These are phyloP conservation scores for Endocalyx cinctus DNA, from an alignment of 2,329 filamentous ascomycete genomes.

Conservation along the genomic window DNA sequence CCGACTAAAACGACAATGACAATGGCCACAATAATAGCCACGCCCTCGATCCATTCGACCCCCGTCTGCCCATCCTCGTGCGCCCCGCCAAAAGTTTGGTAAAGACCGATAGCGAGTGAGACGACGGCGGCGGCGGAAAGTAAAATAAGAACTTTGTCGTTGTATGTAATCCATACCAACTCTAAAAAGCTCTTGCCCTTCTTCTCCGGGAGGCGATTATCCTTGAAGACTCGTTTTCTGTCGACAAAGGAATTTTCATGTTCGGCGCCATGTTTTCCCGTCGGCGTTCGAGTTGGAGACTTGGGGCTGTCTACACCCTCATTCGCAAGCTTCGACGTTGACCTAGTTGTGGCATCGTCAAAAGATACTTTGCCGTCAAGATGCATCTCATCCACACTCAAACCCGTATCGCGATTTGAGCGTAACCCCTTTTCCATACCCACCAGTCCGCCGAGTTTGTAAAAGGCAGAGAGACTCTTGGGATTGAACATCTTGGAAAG, in stretches of 20 bases:
- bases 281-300: slow-evolving; percentile 13
- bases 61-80: slow-evolving; percentile 47
- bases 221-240: slow-evolving; percentile 64
- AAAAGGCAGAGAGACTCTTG: slow-evolving; percentile 79
- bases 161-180: slow-evolving; percentile 78
- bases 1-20: slow-evolving; percentile 72
- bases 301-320: slow-evolving; percentile 25
- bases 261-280: slow-evolving; percentile 8
- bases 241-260: slow-evolving; percentile 47
- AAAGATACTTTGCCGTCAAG: slow-evolving; percentile 66
- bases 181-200: slow-evolving; percentile 70
- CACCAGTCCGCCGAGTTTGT: slow-evolving; percentile 69
- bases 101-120: slow-evolving; percentile 69
- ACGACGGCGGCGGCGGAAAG: slow-evolving; percentile 67
- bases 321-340: slow-evolving; percentile 26
- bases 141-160: slow-evolving; percentile 75
- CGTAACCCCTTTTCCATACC: slow-evolving; percentile 78
- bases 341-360: slow-evolving; percentile 55
- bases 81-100: slow-evolving; percentile 63
- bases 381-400: slow-evolving; percentile 70
- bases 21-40: slow-evolving; percentile 78
- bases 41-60: slow-evolving; percentile 77
- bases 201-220: slow-evolving; percentile 69
- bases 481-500: slow-evolving; percentile 85
- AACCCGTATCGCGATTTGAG: slow-evolving; percentile 64